Percentiles rank a stretch among this genome's conserved stretches.
These are phyloP conservation scores for Casuarina glauca DNA, from an alignment of 306 rosid genomes.

Conservation along the genomic window DNA sequence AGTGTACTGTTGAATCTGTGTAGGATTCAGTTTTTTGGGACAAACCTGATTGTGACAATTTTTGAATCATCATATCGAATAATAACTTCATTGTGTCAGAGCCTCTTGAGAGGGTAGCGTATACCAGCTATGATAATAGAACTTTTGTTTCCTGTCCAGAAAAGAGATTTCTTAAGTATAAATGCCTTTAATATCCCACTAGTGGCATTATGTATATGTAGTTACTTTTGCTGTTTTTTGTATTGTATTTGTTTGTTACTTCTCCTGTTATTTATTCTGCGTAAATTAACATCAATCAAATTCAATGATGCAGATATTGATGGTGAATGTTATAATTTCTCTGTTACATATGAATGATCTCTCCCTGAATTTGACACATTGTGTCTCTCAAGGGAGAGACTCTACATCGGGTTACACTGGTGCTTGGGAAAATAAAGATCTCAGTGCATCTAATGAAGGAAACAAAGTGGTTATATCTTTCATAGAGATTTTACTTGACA, in stretches of 20 bases:
- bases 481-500: slow-evolving; percentile 67
- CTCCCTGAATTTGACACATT: slow-evolving; percentile 62
- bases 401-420: slow-evolving; percentile 38
- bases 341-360: slow-evolving; percentile 85
- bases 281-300: not conserved
- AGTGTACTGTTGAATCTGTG: slow-evolving; percentile 11
- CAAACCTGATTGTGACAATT: not conserved
- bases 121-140: not conserved
- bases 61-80: slow-evolving; percentile 1
- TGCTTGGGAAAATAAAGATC: slow-evolving; percentile 49
- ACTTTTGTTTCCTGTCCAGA: not conserved
- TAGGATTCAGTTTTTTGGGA: not conserved
- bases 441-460: slow-evolving; percentile 57
- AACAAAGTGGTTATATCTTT: slow-evolving; percentile 85
- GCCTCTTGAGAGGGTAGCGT: not conserved
- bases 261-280: slow-evolving; percentile 13
- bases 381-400: slow-evolving; percentile 51
- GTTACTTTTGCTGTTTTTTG: slow-evolving; percentile 14
- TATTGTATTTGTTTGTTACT: not conserved
- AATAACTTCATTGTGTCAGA: not conserved
- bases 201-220: slow-evolving; percentile 15
- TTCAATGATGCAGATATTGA: slow-evolving; percentile 63
- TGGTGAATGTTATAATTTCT: slow-evolving; percentile 79
- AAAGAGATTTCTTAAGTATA: not conserved
- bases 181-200: slow-evolving; percentile 4